Conservation (phyloP, 495 filamentous ascomycete species). For the Darksidea phi region DNA sequence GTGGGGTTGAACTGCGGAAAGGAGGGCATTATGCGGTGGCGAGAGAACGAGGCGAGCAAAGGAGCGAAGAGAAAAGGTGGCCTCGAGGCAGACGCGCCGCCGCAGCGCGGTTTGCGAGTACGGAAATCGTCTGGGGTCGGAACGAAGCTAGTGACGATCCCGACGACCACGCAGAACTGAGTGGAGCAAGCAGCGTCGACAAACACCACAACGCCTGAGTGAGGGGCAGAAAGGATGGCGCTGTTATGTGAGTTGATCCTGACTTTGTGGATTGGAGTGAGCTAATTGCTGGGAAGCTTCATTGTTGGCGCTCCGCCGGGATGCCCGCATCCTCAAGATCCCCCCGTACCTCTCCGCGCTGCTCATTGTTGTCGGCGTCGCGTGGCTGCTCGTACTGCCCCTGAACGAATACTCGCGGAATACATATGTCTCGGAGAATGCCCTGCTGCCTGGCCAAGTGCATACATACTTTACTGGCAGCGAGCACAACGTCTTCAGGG, state of each 20-base stretch:
- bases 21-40: slow-evolving; percentile 32
- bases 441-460: slow-evolving; percentile 90
- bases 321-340: slow-evolving; percentile 67
- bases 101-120: not conserved
- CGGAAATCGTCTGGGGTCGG: slow-evolving; percentile 7
- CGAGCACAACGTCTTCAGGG: slow-evolving; percentile 92
- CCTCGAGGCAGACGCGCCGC: slow-evolving; percentile 4
- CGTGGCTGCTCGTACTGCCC: slow-evolving; percentile 90
- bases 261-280: not conserved
- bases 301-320: slow-evolving; percentile 55
- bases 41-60: not conserved
- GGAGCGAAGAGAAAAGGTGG: slow-evolving; percentile 3
- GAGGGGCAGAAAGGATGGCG: slow-evolving; percentile 21
- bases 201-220: not conserved
- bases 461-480: slow-evolving; percentile 96
- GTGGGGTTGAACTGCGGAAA: slow-evolving; percentile 40
- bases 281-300: slow-evolving; percentile 23
- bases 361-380: slow-evolving; percentile 84
- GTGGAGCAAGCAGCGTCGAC: slow-evolving; percentile 13
- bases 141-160: slow-evolving; percentile 4
- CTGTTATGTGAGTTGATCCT: slow-evolving; percentile 25
- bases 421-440: slow-evolving; percentile 98
- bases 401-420: slow-evolving; percentile 85
- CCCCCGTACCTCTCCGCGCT: slow-evolving; percentile 81
- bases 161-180: not conserved